Base-by-base conservation (phyloP, 179 eudicot genomes). In the Vitellaria paradoxa region DNA sequence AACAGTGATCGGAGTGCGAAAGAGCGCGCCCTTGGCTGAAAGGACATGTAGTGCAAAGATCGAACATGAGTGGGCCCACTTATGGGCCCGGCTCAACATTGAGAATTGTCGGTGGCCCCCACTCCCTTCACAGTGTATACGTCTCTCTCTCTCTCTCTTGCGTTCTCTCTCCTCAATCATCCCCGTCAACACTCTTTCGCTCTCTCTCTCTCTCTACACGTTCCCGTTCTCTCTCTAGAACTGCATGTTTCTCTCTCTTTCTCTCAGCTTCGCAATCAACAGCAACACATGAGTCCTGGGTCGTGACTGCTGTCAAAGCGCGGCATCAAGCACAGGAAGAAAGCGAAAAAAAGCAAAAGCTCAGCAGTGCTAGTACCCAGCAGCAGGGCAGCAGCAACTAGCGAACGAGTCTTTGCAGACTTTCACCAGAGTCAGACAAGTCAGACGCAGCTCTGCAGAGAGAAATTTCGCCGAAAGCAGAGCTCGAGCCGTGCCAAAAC, bases 51-150 rank as follows among this genome's bases (percentile, higher is more conserved):
- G 81, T 57, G 60, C 69, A 59, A 75, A 80, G 66, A 79, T 80
- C 86, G 77, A 70, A 64, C 92, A 89, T 0, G 53, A 12, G n/a
- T 80, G 83, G 85, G 90, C 20, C 82, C 89, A 71, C 57, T 26
- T 1, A 42, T 69, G 82, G 86, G 89, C 17, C 82, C 84, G 62
- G 24, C 47, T 66, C 40, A 62, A 45, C 52, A 59, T 6, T 40
- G 30, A 14, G 46, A 52, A 52, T 37, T 73, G 76, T 10, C 76
- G 2, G 69, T 49, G 69, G 69, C 59, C 57, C 69, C 68, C 76
- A 13, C 47, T 50, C 47, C 30, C 2, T 7, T n/a, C 65, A 11
- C 65, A 42, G 17, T 59, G 45, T 23, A 57, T 72, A 11, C 50
- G 17, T 24, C 75, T 14, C 62, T 53, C 20, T 55, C 40, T 53